Evolutionary conservation across 148 eudicot genomes (phyloP), one percentile per base, ranked within the genome.

Genomic region (Selenicereus undatus): DNA sequence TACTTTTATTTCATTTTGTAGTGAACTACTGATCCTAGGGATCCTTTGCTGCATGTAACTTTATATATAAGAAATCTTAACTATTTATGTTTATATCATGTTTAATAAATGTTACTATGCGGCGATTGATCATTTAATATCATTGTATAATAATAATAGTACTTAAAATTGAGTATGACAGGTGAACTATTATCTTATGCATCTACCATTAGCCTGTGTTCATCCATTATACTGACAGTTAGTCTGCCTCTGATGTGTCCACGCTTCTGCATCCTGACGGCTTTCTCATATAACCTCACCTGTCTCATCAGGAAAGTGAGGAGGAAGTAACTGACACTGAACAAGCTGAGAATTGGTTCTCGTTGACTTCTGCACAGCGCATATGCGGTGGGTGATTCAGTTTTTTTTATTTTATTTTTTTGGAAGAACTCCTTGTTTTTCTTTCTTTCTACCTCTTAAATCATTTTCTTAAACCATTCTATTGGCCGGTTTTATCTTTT

Each of bases 311-410:
- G 99, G 99, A 95, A 91, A 95, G 91, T 80, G 99, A 93, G 92
- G 99, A 95, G 85, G 99, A 95, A 90, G 97, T 91, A 71, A 95
- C 99, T 54, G 99, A 95, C 83, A 92, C 97, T 42, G 99, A 95
- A 84, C 99, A 93, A 85, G 99, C 99, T 76, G 99, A 95, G 85
- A 95, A 95, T 87, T 95, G 99, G 99, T 95, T 95, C 89, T 95
- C 99, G 51, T 84, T 95, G 90, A 93, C 98, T 77, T 95, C 99
- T 80, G 99, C 99, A 24, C 99, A 95, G 78, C 94, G 99, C 73
- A 93, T 93, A 58, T 95, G 99, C 82, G 97, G 98, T 94, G 82
- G 74, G 94, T 86, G 43, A 26, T 30, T 75, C 30, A 48, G 52
- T 20, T 54, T 51, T 64, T n/a, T 66, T 69, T 35, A 81, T 70